Percentiles rank a stretch among this genome's conserved stretches.
Conservation (phyloP, 495 filamentous ascomycete species). For the Aspergillus mulundensis region DNA sequence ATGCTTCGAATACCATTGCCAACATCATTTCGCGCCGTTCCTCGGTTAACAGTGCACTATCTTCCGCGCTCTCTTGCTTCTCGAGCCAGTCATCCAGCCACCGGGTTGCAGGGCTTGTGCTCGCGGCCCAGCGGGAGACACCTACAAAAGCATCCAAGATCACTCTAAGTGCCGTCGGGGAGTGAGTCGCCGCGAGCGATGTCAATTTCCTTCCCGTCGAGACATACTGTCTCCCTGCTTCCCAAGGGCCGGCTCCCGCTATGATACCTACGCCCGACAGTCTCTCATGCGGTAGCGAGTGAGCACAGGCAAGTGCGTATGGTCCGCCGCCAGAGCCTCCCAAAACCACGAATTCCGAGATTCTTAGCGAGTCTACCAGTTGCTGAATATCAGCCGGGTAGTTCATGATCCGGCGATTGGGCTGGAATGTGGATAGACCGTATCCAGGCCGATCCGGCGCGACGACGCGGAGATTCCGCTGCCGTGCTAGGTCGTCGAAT, state of each 20-base stretch:
- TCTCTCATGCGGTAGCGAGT: slow-evolving; percentile 26
- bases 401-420: slow-evolving; percentile 31
- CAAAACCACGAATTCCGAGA: slow-evolving; percentile 38
- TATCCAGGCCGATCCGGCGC: slow-evolving; percentile 42
- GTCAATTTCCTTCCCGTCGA: slow-evolving; percentile 1
- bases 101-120: slow-evolving; percentile 2
- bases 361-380: slow-evolving; percentile 30
- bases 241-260: slow-evolving; percentile 30
- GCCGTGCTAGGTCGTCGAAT: slow-evolving; percentile 22
- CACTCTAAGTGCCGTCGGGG: not conserved
- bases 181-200: slow-evolving; percentile 2
- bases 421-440: slow-evolving; percentile 38
- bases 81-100: slow-evolving; percentile 18
- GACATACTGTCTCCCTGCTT: slow-evolving; percentile 19
- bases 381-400: slow-evolving; percentile 38
- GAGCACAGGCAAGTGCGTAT: slow-evolving; percentile 44
- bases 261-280: slow-evolving; percentile 33
- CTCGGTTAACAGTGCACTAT: not conserved
- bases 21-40: slow-evolving; percentile 14
- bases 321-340: slow-evolving; percentile 45
- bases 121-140: slow-evolving; percentile 8
- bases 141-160: not conserved
- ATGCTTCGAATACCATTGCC: slow-evolving; percentile 21
- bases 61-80: slow-evolving; percentile 1
- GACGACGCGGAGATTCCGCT: slow-evolving; percentile 34